phyloP scores from a whole-genome alignment of 2,329 filamentous ascomycete genomes.

The Phaeosphaeriaceae sp. region DNA sequence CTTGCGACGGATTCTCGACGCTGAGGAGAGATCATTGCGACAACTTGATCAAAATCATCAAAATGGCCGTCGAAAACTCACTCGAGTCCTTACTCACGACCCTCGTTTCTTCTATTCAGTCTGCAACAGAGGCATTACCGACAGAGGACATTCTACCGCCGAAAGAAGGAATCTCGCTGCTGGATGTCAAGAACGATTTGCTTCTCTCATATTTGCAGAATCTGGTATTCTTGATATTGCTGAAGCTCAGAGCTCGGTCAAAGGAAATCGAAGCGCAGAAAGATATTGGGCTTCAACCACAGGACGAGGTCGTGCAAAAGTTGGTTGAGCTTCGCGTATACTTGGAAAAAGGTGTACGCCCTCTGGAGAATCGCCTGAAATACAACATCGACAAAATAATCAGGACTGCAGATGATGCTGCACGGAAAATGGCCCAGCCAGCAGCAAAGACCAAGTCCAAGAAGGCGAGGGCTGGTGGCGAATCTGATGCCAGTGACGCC shows the following conservation, averaged over 20 bases:
- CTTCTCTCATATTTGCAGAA: slow-evolving; percentile 96
- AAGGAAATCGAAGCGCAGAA: slow-evolving; percentile 39
- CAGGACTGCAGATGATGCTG: slow-evolving; percentile 79
- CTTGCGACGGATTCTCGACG: neutral
- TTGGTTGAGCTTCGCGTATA: slow-evolving; percentile 92
- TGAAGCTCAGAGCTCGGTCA: slow-evolving; percentile 69
- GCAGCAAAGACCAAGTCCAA: slow-evolving; percentile 23
- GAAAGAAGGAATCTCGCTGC: slow-evolving; percentile 87
- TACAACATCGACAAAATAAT: slow-evolving; percentile 97
- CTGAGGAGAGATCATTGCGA: neutral
- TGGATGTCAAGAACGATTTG: slow-evolving; percentile 97
- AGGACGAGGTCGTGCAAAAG: slow-evolving; percentile 79
- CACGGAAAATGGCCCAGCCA: slow-evolving; percentile 38
- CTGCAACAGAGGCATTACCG: slow-evolving; percentile 61
- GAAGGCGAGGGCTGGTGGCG: slow-evolving; percentile 49
- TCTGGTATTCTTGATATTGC: slow-evolving; percentile 83
- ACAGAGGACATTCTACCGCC: slow-evolving; percentile 73
- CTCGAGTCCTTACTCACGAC: slow-evolving; percentile 51
- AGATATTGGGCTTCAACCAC: slow-evolving; percentile 54
- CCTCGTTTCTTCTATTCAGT: slow-evolving; percentile 69
- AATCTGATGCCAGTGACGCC: slow-evolving; percentile 52
- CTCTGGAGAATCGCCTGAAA: slow-evolving; percentile 86
- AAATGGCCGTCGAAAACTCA: slow-evolving; percentile 51
- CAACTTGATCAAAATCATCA: slow-evolving; percentile 9
- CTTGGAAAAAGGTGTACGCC: slow-evolving; percentile 89